phyloP scores from a whole-genome alignment of 108 stramenopile species.

The Nitzschia inconspicua region DNA sequence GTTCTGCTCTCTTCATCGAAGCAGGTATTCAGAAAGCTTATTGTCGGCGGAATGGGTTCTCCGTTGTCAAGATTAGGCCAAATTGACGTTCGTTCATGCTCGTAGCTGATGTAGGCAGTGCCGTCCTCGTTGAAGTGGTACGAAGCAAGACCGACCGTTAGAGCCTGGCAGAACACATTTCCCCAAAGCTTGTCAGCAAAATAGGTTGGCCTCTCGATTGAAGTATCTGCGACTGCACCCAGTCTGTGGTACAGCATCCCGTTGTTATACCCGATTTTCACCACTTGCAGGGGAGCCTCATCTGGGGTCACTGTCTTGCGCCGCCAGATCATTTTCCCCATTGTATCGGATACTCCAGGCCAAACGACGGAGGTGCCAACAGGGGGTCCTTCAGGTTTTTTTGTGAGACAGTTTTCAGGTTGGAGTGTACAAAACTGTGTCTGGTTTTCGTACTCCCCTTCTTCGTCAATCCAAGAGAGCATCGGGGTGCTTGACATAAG shows the following conservation, averaged over 20 bases:
- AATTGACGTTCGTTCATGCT: conserved; percentile 37
- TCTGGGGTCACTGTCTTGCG: neutral
- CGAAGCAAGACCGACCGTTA: conserved; percentile 67
- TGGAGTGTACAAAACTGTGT: neutral
- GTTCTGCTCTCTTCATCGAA: conserved; percentile 39
- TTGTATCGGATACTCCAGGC: neutral
- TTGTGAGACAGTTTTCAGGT: neutral
- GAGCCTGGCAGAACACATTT: conserved; percentile 66
- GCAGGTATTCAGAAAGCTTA: conserved; percentile 44
- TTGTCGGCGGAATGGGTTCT: conserved; percentile 45
- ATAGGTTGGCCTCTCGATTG: conserved; percentile 21
- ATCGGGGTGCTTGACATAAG: conserved; percentile 1
- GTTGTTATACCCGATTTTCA: neutral
- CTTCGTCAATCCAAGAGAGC: conserved; percentile 1
- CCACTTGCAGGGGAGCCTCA: conserved; percentile 7
- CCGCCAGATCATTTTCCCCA: conserved; percentile 25
- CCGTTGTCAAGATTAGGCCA: conserved; percentile 78
- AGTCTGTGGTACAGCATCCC: neutral
- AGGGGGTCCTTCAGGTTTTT: conserved; percentile 12
- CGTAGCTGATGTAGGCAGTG: conserved; percentile 73
- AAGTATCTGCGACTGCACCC: neutral
- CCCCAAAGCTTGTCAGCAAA: conserved; percentile 49
- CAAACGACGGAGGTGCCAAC: conserved; percentile 38
- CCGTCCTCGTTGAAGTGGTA: conserved; percentile 57
- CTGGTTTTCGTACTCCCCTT: neutral